These are phyloP conservation scores for Schizochytrium sp. DNA, from an alignment of 108 stramenopile genomes.

Conservation along the genomic window DNA sequence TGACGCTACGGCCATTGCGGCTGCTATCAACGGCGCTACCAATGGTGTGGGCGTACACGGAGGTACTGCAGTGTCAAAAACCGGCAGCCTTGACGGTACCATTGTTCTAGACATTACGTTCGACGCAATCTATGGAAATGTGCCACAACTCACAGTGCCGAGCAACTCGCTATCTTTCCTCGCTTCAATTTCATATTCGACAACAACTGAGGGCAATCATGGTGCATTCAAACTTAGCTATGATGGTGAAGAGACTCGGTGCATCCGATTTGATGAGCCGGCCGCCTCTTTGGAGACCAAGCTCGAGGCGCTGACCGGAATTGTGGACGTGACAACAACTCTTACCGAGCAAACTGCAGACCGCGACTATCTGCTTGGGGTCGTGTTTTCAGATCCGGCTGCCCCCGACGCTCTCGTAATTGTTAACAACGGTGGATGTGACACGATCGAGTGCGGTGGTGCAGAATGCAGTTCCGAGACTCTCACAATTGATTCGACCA, in stretches of 20 bases:
- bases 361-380: neutral
- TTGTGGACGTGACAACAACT: neutral
- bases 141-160: neutral
- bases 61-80: too few relatives aligned
- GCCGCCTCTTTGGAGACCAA: neutral
- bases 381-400: neutral
- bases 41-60: too few relatives aligned
- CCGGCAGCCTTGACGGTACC: too few relatives aligned
- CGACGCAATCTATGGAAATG: neutral
- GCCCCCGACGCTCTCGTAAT: neutral
- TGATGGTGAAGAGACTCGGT: neutral
- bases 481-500: conserved; percentile 32
- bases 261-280: neutral
- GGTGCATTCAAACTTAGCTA: neutral
- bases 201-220: neutral
- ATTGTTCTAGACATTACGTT: too few relatives aligned
- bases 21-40: neutral
- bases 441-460: neutral
- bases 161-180: neutral
- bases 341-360: neutral
- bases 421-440: neutral
- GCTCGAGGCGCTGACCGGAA: neutral
- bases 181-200: neutral
- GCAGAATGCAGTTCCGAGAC: neutral
- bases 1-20: neutral